Evolutionary conservation across 306 rosid genomes (phyloP), one percentile per base, ranked within the genome.

Genomic region (Mucuna pruriens): DNA sequence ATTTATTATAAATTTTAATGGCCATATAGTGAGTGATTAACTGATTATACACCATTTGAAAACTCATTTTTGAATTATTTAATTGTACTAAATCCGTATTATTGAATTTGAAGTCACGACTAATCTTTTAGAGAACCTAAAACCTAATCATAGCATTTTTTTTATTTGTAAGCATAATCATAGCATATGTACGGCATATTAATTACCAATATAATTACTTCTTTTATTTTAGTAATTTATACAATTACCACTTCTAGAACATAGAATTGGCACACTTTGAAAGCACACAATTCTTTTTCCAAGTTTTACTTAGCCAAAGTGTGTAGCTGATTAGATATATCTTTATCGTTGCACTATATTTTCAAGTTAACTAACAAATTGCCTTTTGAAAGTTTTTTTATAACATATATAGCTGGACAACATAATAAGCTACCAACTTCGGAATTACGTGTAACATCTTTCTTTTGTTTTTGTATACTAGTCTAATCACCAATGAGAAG

Each of bases 361-460:
- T 64, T 52, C 51, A 62, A 81, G 49, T 62, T 44, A 40, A 68
- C 57, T 44, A 68, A 45, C 57, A 42, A 68, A 26, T 60, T 48
- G 3, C 36, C 36, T 36, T 82, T 74, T 40, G 74, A 76, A 46
- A 58, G 1, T 68, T 46, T 44, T 44, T 64, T 58, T 39, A n/a
- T 15, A 57, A 29, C 34, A 76, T n/a, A n/a, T n/a, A n/a, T 76
- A 76, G 85, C 78, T 76, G 78, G 71, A 69, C 67, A 67, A 7
- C 85, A 66, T 29, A 23, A 36, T 52, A 54, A 42, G n/a, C 62
- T 52, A 74, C 71, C 54, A 74, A 54, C 70, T 65, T 22, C 33
- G 48, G 34, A 55, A 67, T 75, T 76, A 22, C 58, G 55, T 66
- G 26, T 66, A 36, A 3, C 57, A 49, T 78, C 12, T 64, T 65